Evolutionary conservation across 345 rosid species (phyloP), one percentile per base, ranked within the genome.

Genomic region (Linum usitatissimum): DNA sequence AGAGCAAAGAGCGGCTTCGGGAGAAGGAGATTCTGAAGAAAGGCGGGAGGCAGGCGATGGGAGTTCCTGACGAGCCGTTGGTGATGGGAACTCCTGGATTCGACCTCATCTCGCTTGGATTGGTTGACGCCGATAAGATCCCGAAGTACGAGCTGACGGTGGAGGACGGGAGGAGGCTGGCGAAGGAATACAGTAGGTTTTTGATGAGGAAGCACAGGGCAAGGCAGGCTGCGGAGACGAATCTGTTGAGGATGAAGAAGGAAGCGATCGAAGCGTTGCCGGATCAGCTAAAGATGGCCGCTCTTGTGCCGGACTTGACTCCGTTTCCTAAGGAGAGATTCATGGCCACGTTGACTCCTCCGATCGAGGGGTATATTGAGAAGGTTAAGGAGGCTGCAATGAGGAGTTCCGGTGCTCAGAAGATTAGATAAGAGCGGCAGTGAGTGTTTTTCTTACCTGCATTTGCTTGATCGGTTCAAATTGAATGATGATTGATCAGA

Each of bases 331-430:
- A 73, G 0, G 80, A 81, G 64, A 76, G 94, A 65, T 84, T 83
- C 61, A 84, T 87, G 97, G 91, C 97, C 0, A 81, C 96, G 0
- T 81, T 93, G 62, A 90, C 97, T n/a, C 96, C 97, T 3, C 97
- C 99, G 3, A 93, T 90, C 72, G 94, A 90, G 75, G 97, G 97
- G 57, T 90, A 93, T 65, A 82, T 83, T 40, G 90, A 93, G 68
- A 84, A 86, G 81, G 79, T 93, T 19, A 86, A 69, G 71, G 99
- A 90, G 66, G 99, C 99, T 0, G 79, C 97, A 0, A 83, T 63
- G 86, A 71, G 77, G 73, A 80, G 87, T 56, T 73, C 89, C 0
- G 78, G 82, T 20, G 84, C 74, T 71, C 86, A 85, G 79, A 92
- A 89, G 83, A 74, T 87, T 65, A 85, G 98, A 78, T 92, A 54